These are phyloP conservation scores for Diaporthe sp. DNA, from an alignment of 2,329 filamentous ascomycete species.

Conservation along the genomic window DNA sequence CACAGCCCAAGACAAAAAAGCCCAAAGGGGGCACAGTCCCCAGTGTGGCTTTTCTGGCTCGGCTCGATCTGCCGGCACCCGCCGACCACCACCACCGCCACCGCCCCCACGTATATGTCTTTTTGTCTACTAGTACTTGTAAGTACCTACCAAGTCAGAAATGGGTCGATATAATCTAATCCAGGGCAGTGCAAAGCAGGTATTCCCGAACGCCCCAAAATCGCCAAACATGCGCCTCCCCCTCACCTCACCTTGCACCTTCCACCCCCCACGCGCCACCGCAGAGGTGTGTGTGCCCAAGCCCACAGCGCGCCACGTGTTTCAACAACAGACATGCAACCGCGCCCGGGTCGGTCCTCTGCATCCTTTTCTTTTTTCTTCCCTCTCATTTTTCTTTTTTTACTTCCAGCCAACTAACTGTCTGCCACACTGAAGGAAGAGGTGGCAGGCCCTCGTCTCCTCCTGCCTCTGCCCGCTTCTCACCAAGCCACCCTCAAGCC, in stretches of 20 bases:
- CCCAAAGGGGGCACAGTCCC: neutral
- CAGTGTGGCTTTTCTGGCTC: neutral
- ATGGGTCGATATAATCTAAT: too few species aligned
- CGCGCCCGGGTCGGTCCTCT: constrained; percentile 4
- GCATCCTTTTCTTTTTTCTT: neutral
- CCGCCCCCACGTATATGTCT: neutral
- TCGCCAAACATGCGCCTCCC: neutral
- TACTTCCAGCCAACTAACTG: too few species aligned
- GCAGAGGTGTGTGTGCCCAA: neutral
- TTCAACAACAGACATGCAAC: constrained; percentile 25
- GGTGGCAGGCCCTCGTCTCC: neutral
- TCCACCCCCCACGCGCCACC: neutral
- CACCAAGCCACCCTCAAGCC: neutral
- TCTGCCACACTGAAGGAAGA: neutral
- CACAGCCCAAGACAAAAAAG: neutral
- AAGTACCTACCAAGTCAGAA: too few species aligned
- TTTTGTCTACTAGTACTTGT: too few species aligned
- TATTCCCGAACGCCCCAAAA: neutral
- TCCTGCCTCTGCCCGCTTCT: neutral
- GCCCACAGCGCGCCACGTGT: constrained; percentile 27
- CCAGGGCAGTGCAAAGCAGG: neutral
- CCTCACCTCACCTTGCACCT: too few species aligned
- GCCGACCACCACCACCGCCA: neutral
- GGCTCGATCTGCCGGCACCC: constrained; percentile 5
- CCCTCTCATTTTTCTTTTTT: neutral